Conservation (phyloP, 345 rosid genomes). For the Hibiscus syriacus region DNA sequence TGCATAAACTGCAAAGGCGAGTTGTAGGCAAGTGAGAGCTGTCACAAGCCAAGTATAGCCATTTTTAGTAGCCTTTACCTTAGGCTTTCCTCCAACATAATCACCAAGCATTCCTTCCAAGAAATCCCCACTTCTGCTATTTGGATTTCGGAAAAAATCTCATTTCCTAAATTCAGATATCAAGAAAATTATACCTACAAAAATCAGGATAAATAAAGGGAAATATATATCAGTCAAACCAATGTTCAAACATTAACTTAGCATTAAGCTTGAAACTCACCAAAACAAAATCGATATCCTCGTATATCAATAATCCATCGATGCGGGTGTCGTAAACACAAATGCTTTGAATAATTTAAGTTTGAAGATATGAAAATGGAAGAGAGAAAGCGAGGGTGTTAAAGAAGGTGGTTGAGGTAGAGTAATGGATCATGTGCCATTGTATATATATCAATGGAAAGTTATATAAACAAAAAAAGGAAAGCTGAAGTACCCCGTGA, state of each 20-base stretch:
- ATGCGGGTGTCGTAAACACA: neutral
- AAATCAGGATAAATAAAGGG: neutral
- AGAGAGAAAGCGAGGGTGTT: neutral
- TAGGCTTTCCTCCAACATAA: slow-evolving; percentile 45
- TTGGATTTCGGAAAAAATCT: slow-evolving; percentile 49
- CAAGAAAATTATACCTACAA: slow-evolving; percentile 23
- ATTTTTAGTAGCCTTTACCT: slow-evolving; percentile 27
- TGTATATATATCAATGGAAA: neutral
- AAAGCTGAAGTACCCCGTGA: slow-evolving; percentile 40
- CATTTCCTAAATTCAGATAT: slow-evolving; percentile 31
- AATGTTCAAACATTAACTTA: neutral
- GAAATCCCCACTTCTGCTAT: slow-evolving; percentile 54
- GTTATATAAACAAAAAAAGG: slow-evolving; percentile 17
- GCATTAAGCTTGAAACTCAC: slow-evolving; percentile 10
- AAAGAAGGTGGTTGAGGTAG: slow-evolving; percentile 9
- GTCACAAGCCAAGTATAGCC: slow-evolving; percentile 57
- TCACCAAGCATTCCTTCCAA: slow-evolving; percentile 68
- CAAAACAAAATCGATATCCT: slow-evolving; percentile 4
- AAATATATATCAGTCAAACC: slow-evolving; percentile 11
- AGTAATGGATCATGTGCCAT: slow-evolving; percentile 28
- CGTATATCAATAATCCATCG: neutral
- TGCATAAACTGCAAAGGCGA: slow-evolving; percentile 84
- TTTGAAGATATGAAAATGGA: neutral
- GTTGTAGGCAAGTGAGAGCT: slow-evolving; percentile 66
- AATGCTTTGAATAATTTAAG: too few relatives aligned